phyloP scores from a whole-genome alignment of 1,139 yeast species.

The Magnusiomyces clavatus region DNA sequence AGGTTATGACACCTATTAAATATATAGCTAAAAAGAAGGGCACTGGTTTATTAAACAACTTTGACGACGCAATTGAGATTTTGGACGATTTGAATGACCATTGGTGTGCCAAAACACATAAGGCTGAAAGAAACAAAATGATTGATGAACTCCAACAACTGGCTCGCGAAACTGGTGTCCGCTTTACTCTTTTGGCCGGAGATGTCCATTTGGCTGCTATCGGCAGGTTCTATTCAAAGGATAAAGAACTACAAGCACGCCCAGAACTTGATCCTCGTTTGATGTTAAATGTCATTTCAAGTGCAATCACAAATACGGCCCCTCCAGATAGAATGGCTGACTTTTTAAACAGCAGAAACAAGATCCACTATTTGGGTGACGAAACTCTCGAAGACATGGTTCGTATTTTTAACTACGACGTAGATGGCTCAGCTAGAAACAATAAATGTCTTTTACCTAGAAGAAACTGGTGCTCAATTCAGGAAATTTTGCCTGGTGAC shows the following conservation, averaged over 20 bases:
- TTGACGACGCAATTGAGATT: slow-evolving; percentile 84
- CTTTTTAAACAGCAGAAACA: slow-evolving; percentile 56
- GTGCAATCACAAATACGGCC: slow-evolving; percentile 88
- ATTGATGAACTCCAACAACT: slow-evolving; percentile 51
- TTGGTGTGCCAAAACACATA: slow-evolving; percentile 88
- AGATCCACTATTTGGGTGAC: slow-evolving; percentile 55
- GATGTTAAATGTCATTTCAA: slow-evolving; percentile 74
- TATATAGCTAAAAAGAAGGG: slow-evolving; percentile 58
- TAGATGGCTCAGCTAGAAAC: slow-evolving; percentile 47
- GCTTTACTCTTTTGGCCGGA: slow-evolving; percentile 81
- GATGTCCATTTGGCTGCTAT: slow-evolving; percentile 88
- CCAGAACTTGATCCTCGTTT: slow-evolving; percentile 59
- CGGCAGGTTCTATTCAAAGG: slow-evolving; percentile 64
- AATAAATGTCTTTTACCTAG: slow-evolving; percentile 62
- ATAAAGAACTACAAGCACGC: slow-evolving; percentile 12
- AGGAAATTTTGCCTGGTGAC: slow-evolving; percentile 6
- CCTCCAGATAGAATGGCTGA: slow-evolving; percentile 84
- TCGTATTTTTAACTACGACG: slow-evolving; percentile 57
- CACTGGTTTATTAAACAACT: slow-evolving; percentile 60
- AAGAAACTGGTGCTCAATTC: slow-evolving; percentile 58
- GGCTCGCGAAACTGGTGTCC: slow-evolving; percentile 54
- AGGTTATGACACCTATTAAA: slow-evolving; percentile 55
- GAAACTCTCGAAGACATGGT: slow-evolving; percentile 74
- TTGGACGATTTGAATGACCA: slow-evolving; percentile 92
- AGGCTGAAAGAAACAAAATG: slow-evolving; percentile 62